phyloP scores from a whole-genome alignment of 306 rosid species.

The Castanospermum australe region DNA sequence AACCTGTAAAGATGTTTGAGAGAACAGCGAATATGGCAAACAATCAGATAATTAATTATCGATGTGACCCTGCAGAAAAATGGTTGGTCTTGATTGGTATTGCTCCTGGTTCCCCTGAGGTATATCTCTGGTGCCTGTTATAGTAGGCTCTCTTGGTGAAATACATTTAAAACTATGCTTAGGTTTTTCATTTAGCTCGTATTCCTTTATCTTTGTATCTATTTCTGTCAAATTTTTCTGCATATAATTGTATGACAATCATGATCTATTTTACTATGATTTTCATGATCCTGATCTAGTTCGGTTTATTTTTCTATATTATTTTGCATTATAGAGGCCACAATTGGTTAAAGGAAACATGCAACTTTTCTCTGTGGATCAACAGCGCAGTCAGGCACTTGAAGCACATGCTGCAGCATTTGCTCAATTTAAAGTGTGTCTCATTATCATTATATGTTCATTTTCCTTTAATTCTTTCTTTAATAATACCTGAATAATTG shows the following conservation, averaged over 20 bases:
- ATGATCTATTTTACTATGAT: constrained; percentile 15
- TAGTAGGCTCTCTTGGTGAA: constrained; percentile 17
- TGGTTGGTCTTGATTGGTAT: constrained; percentile 99
- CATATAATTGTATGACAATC: neutral
- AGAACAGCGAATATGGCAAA: constrained; percentile 90
- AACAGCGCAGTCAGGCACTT: constrained; percentile 99
- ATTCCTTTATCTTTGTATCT: neutral
- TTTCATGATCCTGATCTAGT: neutral
- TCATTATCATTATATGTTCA: neutral
- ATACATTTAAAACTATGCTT: neutral
- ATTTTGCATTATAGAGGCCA: constrained; percentile 63
- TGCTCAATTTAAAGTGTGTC: constrained; percentile 83
- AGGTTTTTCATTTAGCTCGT: neutral
- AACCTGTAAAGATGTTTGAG: constrained; percentile 93
- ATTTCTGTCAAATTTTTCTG: neutral
- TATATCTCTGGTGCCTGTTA: constrained; percentile 33
- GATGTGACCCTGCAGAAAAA: constrained; percentile 97
- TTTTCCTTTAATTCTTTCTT: constrained; percentile 1
- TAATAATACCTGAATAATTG: constrained; percentile 12
- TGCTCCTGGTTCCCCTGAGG: constrained; percentile 99
- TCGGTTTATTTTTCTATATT: constrained; percentile 20
- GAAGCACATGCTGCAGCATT: constrained; percentile 99
- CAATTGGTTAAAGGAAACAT: constrained; percentile 97
- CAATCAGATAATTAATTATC: constrained; percentile 96
- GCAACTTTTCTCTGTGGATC: constrained; percentile 97